These are phyloP conservation scores for Fusarium pininemorale DNA, from an alignment of 2,329 filamentous ascomycete genomes.

Conservation along the genomic window DNA sequence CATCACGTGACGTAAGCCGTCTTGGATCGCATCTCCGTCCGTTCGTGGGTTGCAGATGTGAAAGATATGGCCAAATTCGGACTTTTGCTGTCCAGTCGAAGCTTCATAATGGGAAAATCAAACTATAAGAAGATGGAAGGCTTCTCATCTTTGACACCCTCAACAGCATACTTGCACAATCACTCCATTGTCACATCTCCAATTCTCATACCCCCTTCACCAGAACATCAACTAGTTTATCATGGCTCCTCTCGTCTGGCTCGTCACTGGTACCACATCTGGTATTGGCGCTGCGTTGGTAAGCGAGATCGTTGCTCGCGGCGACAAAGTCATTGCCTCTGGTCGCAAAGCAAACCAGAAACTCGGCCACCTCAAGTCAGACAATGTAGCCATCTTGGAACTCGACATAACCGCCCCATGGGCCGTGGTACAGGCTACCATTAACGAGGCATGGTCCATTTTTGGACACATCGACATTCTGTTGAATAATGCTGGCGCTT, in stretches of 20 bases:
- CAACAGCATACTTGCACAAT: neutral
- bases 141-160: too few species aligned
- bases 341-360: neutral
- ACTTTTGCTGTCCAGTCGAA: neutral
- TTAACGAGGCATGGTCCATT: neutral
- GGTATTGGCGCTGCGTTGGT: neutral
- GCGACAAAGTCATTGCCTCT: neutral
- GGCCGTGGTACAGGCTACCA: neutral
- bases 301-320: neutral
- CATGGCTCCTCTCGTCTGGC: neutral
- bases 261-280: neutral
- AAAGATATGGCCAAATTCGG: neutral
- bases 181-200: neutral
- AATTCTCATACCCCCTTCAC: neutral
- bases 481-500: neutral
- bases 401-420: neutral
- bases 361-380: neutral
- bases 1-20: neutral
- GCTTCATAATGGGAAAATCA: rapidly evolving
- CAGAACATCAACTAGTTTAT: neutral
- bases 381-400: neutral
- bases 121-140: neutral
- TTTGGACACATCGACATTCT: neutral
- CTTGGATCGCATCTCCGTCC: neutral
- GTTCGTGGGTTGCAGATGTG: neutral